Evolutionary conservation across 108 stramenopile species (phyloP), one percentile per base, ranked within the genome.

Genomic region (Fragilaria crotonensis): DNA sequence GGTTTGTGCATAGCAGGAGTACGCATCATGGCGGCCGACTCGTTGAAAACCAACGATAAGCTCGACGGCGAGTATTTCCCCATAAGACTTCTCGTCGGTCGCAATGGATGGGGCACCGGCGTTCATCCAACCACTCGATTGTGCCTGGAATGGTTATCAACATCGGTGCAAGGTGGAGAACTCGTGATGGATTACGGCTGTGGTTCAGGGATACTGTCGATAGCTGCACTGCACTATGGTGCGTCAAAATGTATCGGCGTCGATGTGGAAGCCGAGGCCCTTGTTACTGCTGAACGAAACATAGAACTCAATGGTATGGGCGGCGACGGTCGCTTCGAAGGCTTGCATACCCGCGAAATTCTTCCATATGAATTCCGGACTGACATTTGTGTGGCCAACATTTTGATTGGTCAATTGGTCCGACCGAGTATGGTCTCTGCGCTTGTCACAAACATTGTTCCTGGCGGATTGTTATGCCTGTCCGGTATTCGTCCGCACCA

Each of bases 31-130:
- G 59, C 72, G 7, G 72, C 72, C 14, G 76, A 58, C 2, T 20
- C 27, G 9, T n/a, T 18, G 22, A 30, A 29, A 2, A 31, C 4
- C n/a, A 19, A 53, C 32, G 32, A 59, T 27, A 30, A n/a, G 14
- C 23, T 5, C 18, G 25, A 62, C 31, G 45, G 51, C 45, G 71
- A 60, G n/a, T 56, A 64, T 20, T 47, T 64, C 21, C 52, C 55
- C 22, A 71, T 79, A 27, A 33, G 29, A 49, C 69, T 45, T 29
- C 44, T 83, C 49, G 62, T 76, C 56, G 81, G 81, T 27, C 74
- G 81, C 14, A 72, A 78, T 41, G 81, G 77, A n/a, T 83, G 78
- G 65, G 81, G 81, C 30, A 79, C 81, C 0, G 81, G 81, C 27
- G 81, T 79, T 25, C 81, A 83, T 77, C 81, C 81, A 33, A 77